Evolutionary conservation across 805 yeast species (phyloP).

Genomic region (Lipomyces orientalis): DNA sequence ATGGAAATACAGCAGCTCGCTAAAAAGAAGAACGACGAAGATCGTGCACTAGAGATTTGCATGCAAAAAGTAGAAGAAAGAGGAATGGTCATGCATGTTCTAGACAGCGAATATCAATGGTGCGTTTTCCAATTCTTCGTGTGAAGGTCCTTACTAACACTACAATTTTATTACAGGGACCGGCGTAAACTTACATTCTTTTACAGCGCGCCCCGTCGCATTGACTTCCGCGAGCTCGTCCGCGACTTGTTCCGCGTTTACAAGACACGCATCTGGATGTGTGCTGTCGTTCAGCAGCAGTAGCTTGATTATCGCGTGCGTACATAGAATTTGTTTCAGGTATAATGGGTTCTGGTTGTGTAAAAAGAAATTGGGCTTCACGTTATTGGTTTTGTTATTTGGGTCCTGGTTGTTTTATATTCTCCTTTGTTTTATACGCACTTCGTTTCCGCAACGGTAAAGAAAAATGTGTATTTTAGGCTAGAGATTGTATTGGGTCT

Average conservation of each 20-base stretch:
- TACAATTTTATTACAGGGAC: constrained; percentile 49
- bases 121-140: neutral
- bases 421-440: neutral
- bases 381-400: neutral
- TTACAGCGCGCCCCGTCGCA: constrained; percentile 65
- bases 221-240: constrained; percentile 79
- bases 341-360: constrained; percentile 10
- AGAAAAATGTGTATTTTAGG: neutral
- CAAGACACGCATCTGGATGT: constrained; percentile 88
- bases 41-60: constrained; percentile 68
- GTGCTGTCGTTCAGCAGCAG: constrained; percentile 57
- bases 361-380: constrained; percentile 6
- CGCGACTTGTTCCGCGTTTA: constrained; percentile 74
- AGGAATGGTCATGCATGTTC: constrained; percentile 61
- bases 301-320: constrained; percentile 36
- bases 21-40: constrained; percentile 69
- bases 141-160: neutral
- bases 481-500: neutral
- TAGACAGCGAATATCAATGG: constrained; percentile 86
- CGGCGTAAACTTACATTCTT: constrained; percentile 79
- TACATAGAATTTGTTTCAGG: neutral
- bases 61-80: constrained; percentile 59
- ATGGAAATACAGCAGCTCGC: constrained; percentile 64
- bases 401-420: neutral
- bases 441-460: neutral